Evolutionary conservation across 192 early-diverging fungal species (phyloP), one percentile per base, ranked within the genome.

Genomic region (Cladochytrium replicatum): DNA sequence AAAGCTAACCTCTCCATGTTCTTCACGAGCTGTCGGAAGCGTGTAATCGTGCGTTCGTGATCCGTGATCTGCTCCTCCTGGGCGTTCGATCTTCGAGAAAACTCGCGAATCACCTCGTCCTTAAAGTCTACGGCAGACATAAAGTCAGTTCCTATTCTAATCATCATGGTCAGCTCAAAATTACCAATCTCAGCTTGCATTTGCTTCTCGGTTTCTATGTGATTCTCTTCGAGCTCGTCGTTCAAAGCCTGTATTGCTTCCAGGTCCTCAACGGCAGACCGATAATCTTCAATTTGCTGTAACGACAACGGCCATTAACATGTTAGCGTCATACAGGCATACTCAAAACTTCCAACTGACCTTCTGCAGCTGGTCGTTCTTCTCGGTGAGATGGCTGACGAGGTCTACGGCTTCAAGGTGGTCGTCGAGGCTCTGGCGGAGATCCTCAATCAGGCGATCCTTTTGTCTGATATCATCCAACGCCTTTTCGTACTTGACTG

Each of bases 171-270:
- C 1, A 9, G 51, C 27, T 15, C 41, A n/a, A 48, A 21, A 43
- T 15, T 23, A 67, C 72, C 83, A 55, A 89, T 87, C 50, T 94
- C 93, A 19, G 77, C 80, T 43, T 84, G 78, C 32, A 94, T 67
- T 30, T 89, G 80, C 47, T 89, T 82, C 58, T 89, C 85, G 21
- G 84, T 88, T 41, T 91, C 83, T 2, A 90, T 73, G 52, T 93
- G 91, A 52, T 83, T 87, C 55, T 92, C 89, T 59, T 97, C 93
- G 54, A 94, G 66, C 63, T 94, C 90, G 52, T 97, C 89, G 57
- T 84, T 87, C 38, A 94, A 64, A 51, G 87, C 86, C 61, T 87
- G 86, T 31, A 97, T 69, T 4, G 85, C 84, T 63, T 97, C 91
- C 28, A 97, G 68, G 59, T 88, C 92, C 45, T 90, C 90, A 28